A percentile compares a stretch with the other conserved stretches of the same genome.
phyloP scores from a whole-genome alignment of 257 asterid genomes.

The Solanum medicagineum region DNA sequence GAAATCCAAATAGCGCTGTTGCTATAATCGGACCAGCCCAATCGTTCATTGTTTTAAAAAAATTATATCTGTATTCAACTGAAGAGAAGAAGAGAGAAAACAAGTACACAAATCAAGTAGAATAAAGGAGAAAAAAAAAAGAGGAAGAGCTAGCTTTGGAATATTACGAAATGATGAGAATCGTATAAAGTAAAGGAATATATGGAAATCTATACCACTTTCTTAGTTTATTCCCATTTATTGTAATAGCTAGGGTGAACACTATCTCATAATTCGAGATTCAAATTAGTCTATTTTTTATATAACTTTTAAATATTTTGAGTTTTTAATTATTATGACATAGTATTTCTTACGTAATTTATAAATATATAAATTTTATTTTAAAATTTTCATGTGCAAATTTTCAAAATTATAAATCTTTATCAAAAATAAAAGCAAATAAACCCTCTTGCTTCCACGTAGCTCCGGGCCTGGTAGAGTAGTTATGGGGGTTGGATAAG shows the following conservation, averaged over 20 bases:
- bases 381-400: too few species aligned
- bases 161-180: neutral
- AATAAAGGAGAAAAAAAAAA: neutral
- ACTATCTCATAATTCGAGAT: too few species aligned
- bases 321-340: too few species aligned
- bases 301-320: too few species aligned
- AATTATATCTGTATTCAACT: neutral
- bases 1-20: slow-evolving; percentile 53
- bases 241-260: neutral
- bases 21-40: slow-evolving; percentile 65
- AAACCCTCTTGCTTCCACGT: too few species aligned
- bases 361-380: too few species aligned
- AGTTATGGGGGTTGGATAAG: too few species aligned
- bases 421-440: too few species aligned
- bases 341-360: too few species aligned
- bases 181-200: neutral
- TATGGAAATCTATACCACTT: neutral
- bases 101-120: neutral
- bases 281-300: neutral
- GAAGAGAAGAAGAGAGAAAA: neutral
- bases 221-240: neutral
- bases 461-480: too few species aligned
- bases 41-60: slow-evolving; percentile 36
- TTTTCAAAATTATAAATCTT: too few species aligned
- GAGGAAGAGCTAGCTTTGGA: neutral